Percentiles rank a stretch among this genome's conserved stretches.
phyloP scores from a whole-genome alignment of 371 early-diverging fungal species.

The Nematocida displodere region DNA sequence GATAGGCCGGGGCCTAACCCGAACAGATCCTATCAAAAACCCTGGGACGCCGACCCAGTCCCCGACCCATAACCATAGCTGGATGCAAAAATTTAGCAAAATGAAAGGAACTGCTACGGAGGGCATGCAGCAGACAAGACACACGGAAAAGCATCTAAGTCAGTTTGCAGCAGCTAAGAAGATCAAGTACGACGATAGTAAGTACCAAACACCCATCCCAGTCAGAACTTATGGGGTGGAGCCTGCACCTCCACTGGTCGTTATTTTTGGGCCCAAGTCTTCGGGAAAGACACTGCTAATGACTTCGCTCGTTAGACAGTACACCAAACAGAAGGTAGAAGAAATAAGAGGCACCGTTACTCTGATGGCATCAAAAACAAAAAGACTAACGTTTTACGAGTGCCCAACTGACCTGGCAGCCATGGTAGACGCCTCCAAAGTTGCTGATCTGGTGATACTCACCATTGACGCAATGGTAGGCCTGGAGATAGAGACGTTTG shows the following conservation, averaged over 20 bases:
- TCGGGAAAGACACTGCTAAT: constrained; percentile 59
- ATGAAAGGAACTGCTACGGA: constrained; percentile 12
- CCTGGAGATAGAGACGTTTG: constrained; percentile 98
- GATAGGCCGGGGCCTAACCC: too few relatives aligned
- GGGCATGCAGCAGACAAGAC: background rate
- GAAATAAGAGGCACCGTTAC: constrained; percentile 56
- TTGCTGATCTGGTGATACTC: constrained; percentile 87
- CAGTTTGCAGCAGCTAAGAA: constrained; percentile 19
- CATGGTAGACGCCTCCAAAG: constrained; percentile 91
- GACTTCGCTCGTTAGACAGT: constrained; percentile 52
- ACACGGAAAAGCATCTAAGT: constrained; percentile 10
- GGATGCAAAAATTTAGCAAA: background rate
- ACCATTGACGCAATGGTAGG: constrained; percentile 81
- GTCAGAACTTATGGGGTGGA: constrained; percentile 45
- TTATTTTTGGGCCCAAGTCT: constrained; percentile 54
- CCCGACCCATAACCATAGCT: background rate
- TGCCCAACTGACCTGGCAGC: constrained; percentile 73
- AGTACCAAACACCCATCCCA: constrained; percentile 41
- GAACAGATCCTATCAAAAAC: too few relatives aligned
- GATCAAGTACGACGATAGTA: constrained; percentile 36
- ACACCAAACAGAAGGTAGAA: constrained; percentile 51
- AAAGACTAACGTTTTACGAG: constrained; percentile 58
- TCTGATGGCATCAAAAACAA: constrained; percentile 42
- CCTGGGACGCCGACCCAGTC: too few relatives aligned
- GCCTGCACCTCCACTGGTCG: constrained; percentile 57